Percentiles rank a stretch among this genome's conserved stretches.
Conservation (phyloP, 1,284 basidiomycete genomes). For the Ganoderma lingzhi region DNA sequence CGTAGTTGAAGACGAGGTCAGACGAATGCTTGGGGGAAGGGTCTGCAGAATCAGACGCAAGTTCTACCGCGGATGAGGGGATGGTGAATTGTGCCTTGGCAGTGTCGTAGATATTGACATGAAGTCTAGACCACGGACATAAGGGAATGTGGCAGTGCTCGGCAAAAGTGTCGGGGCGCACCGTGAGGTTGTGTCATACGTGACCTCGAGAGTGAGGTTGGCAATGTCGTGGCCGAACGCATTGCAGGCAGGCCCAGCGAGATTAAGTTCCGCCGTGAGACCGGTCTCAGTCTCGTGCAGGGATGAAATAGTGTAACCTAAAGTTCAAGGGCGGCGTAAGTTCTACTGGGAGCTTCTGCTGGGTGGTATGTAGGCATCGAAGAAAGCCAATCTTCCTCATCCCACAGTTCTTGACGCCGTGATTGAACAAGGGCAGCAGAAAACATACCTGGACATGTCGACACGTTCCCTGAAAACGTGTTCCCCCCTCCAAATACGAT, state of each 20-base stretch:
- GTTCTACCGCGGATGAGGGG: slow-evolving; percentile 62
- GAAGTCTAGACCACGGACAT: slow-evolving; percentile 55
- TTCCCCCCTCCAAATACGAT: neutral
- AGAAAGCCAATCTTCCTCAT: neutral
- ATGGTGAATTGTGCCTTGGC: slow-evolving; percentile 71
- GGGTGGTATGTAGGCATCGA: neutral
- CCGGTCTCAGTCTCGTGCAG: slow-evolving; percentile 58
- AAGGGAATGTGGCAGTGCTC: slow-evolving; percentile 4
- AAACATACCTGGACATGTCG: slow-evolving; percentile 30
- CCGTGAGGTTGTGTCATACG: slow-evolving; percentile 69
- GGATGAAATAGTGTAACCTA: slow-evolving; percentile 62
- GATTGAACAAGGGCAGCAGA: neutral
- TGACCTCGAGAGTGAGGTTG: slow-evolving; percentile 70
- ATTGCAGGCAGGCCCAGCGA: slow-evolving; percentile 72
- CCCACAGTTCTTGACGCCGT: neutral
- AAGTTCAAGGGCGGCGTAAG: neutral
- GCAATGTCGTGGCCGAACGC: slow-evolving; percentile 76
- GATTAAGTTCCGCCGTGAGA: slow-evolving; percentile 62
- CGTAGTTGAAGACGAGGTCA: slow-evolving; percentile 76
- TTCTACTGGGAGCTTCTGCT: neutral
- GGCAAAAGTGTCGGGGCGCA: slow-evolving; percentile 37
- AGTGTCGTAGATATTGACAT: slow-evolving; percentile 78
- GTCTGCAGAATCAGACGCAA: slow-evolving; percentile 48
- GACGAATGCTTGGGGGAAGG: slow-evolving; percentile 47
- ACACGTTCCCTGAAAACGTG: slow-evolving; percentile 29